Evolutionary conservation across 78 protist species (phyloP).

Genomic region (Dictyostelium firmibasis): DNA sequence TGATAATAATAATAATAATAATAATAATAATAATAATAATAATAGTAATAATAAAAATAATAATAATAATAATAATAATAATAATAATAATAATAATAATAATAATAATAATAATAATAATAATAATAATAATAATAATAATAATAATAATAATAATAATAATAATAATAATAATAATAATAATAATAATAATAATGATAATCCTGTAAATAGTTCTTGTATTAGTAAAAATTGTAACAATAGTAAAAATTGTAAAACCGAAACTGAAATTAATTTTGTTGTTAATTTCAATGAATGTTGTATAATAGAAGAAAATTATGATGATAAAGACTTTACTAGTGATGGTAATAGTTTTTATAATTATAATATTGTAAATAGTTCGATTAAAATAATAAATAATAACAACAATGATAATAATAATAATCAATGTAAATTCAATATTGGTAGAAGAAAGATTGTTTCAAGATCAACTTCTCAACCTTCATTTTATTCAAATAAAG

Average conservation of each 20-base stretch:
- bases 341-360: neutral
- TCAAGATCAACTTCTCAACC: conserved; percentile 29
- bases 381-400: neutral
- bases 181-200: conserved; percentile 30
- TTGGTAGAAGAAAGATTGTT: neutral
- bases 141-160: neutral
- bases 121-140: neutral
- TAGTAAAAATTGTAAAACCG: neutral
- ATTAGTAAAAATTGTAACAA: neutral
- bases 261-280: neutral
- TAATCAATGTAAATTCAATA: neutral
- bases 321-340: neutral
- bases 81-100: neutral
- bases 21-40: neutral
- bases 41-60: neutral
- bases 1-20: neutral
- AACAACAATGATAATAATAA: neutral
- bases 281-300: neutral
- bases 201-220: neutral
- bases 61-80: neutral
- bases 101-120: neutral
- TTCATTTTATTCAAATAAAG: conserved; percentile 17
- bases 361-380: neutral
- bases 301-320: neutral
- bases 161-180: neutral